Evolutionary conservation across 306 rosid genomes (phyloP).

Genomic region (Fragaria nilgerrensis): DNA sequence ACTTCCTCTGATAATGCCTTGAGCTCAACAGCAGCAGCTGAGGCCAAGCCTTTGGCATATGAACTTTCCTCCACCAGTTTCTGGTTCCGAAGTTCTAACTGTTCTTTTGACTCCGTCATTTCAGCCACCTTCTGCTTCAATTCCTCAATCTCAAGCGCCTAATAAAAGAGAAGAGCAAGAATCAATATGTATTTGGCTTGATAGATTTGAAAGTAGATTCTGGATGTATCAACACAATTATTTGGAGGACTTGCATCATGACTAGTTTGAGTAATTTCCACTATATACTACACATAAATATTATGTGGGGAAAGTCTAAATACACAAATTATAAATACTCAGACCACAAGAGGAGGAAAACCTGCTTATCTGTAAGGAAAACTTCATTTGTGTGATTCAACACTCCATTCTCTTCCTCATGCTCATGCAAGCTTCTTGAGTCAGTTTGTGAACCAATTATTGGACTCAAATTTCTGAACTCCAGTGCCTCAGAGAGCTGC

Average conservation of each 20-base stretch:
- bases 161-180: slow-evolving; percentile 25
- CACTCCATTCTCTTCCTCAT: slow-evolving; percentile 34
- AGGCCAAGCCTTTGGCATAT: slow-evolving; percentile 95
- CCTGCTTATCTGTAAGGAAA: slow-evolving; percentile 60
- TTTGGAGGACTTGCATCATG: not conserved
- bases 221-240: not conserved
- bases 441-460: slow-evolving; percentile 31
- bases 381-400: slow-evolving; percentile 35
- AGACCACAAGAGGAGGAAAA: slow-evolving; percentile 18
- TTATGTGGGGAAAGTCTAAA: not conserved
- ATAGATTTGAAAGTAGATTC: slow-evolving; percentile 2
- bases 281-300: not conserved
- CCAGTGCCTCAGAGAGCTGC: slow-evolving; percentile 74
- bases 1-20: slow-evolving; percentile 97
- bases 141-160: slow-evolving; percentile 67
- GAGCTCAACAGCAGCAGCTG: slow-evolving; percentile 99
- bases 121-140: slow-evolving; percentile 59
- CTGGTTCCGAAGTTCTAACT: slow-evolving; percentile 71
- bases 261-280: not conserved
- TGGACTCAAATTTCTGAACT: slow-evolving; percentile 44
- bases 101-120: slow-evolving; percentile 69
- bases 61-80: slow-evolving; percentile 92
- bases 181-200: slow-evolving; percentile 11
- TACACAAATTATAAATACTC: slow-evolving; percentile 5
- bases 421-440: slow-evolving; percentile 31